These are phyloP conservation scores for Annona squamosa DNA, from an alignment of 164 flowering plant species.

Conservation along the genomic window DNA sequence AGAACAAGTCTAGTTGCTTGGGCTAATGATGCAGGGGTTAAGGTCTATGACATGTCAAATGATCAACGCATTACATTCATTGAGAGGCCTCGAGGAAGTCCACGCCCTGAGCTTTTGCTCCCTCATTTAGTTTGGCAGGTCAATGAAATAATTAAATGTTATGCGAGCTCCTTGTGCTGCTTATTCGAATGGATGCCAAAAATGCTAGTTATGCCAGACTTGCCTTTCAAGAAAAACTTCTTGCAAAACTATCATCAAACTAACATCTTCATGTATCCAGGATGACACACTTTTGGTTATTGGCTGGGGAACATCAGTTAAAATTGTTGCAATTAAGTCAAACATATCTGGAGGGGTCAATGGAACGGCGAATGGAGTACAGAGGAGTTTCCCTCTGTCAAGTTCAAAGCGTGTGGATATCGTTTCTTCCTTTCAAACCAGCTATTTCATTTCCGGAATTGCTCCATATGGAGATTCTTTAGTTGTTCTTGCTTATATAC, in stretches of 20 bases:
- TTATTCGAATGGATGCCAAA: slow-evolving; percentile 1
- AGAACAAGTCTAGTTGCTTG: slow-evolving; percentile 90
- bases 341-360: slow-evolving; percentile 34
- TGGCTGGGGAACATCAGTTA: slow-evolving; percentile 98
- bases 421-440: slow-evolving; percentile 96
- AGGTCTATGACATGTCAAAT: slow-evolving; percentile 88
- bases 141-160: slow-evolving; percentile 13
- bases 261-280: slow-evolving; percentile 29
- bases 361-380: slow-evolving; percentile 60
- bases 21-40: slow-evolving; percentile 98
- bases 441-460: slow-evolving; percentile 91
- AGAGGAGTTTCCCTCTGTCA: slow-evolving; percentile 38
- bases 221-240: not conserved
- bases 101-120: slow-evolving; percentile 79
- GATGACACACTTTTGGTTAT: slow-evolving; percentile 83
- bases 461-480: slow-evolving; percentile 97
- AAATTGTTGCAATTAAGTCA: slow-evolving; percentile 67
- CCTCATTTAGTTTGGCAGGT: slow-evolving; percentile 99
- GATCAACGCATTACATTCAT: slow-evolving; percentile 91
- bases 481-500: slow-evolving; percentile 92
- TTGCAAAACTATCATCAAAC: slow-evolving; percentile 1
- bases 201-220: not conserved
- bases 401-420: slow-evolving; percentile 78
- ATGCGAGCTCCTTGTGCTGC: not conserved
- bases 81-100: slow-evolving; percentile 91